phyloP scores from a whole-genome alignment of 164 flowering plant genomes.

The Piper betle region DNA sequence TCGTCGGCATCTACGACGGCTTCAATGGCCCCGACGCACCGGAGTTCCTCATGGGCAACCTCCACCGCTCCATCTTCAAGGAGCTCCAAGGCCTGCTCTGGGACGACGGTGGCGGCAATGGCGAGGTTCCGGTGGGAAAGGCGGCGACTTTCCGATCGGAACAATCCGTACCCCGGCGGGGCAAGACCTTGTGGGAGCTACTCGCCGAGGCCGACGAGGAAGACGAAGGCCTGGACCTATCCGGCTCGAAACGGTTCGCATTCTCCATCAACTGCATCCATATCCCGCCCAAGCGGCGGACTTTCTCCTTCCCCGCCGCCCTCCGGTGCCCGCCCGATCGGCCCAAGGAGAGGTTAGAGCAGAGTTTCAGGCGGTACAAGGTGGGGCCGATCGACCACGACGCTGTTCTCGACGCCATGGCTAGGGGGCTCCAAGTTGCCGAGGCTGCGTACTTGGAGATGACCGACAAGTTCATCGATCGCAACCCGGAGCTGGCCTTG shows the following conservation, averaged over 20 bases:
- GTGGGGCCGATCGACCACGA: constrained; percentile 80
- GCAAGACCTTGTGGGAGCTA: constrained; percentile 74
- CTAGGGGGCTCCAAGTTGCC: constrained; percentile 64
- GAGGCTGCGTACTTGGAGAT: constrained; percentile 77
- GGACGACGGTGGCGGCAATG: constrained; percentile 19
- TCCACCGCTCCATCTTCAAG: constrained; percentile 67
- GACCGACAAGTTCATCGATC: constrained; percentile 83
- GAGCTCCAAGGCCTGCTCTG: constrained; percentile 94
- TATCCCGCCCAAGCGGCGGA: constrained; percentile 43
- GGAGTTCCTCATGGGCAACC: constrained; percentile 88
- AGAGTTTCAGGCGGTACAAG: constrained; percentile 35
- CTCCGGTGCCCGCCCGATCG: constrained; percentile 58
- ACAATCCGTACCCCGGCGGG: constrained; percentile 20
- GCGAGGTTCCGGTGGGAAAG: constrained; percentile 16
- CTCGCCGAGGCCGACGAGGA: constrained; percentile 72
- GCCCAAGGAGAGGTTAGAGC: constrained; percentile 39
- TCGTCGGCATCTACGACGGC: constrained; percentile 97
- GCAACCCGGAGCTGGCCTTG: constrained; percentile 82
- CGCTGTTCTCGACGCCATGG: constrained; percentile 68
- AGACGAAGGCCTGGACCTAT: constrained; percentile 75
- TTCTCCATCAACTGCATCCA: constrained; percentile 81
- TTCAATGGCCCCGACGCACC: constrained; percentile 99
- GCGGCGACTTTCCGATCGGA: constrained; percentile 55
- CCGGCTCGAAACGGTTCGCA: constrained; percentile 87
- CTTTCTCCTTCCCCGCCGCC: constrained; percentile 50